Evolutionary conservation across 2,329 filamentous ascomycete genomes (phyloP).

Genomic region (Paramyrothecium roridum): DNA sequence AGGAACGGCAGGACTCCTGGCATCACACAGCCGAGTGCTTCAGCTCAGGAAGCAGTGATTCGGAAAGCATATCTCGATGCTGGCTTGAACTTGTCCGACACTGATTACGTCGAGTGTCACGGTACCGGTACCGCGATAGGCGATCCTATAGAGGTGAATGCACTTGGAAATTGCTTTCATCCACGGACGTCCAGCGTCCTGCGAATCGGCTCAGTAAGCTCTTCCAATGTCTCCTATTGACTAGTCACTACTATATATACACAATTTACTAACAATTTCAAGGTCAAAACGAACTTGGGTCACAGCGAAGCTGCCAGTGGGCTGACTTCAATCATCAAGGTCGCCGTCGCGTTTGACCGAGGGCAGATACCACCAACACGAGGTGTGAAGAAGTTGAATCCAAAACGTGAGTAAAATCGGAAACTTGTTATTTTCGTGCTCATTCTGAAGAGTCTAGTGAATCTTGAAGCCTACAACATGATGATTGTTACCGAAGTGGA

Average conservation of each 20-base stretch:
- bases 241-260: too few species aligned
- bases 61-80: slow-evolving; percentile 17
- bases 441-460: slow-evolving; percentile 9
- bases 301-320: slow-evolving; percentile 23
- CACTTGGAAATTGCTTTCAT: slow-evolving; percentile 22
- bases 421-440: not conserved
- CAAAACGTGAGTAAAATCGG: slow-evolving; percentile 13
- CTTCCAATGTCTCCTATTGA: too few species aligned
- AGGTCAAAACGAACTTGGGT: slow-evolving; percentile 21
- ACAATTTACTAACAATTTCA: too few species aligned
- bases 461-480: slow-evolving; percentile 17
- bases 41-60: slow-evolving; percentile 35
- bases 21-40: slow-evolving; percentile 48
- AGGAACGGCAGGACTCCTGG: slow-evolving; percentile 44
- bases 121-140: slow-evolving; percentile 24
- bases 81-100: slow-evolving; percentile 16
- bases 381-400: slow-evolving; percentile 18
- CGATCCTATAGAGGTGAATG: slow-evolving; percentile 25
- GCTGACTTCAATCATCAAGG: slow-evolving; percentile 21
- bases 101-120: slow-evolving; percentile 24
- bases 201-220: slow-evolving; percentile 42
- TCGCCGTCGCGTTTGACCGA: slow-evolving; percentile 18
- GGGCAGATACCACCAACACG: slow-evolving; percentile 20
- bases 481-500: slow-evolving; percentile 14
- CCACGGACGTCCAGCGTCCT: slow-evolving; percentile 24